Evolutionary conservation across 805 yeast species (phyloP).

Genomic region (Nakazawaea laoshanensis): DNA sequence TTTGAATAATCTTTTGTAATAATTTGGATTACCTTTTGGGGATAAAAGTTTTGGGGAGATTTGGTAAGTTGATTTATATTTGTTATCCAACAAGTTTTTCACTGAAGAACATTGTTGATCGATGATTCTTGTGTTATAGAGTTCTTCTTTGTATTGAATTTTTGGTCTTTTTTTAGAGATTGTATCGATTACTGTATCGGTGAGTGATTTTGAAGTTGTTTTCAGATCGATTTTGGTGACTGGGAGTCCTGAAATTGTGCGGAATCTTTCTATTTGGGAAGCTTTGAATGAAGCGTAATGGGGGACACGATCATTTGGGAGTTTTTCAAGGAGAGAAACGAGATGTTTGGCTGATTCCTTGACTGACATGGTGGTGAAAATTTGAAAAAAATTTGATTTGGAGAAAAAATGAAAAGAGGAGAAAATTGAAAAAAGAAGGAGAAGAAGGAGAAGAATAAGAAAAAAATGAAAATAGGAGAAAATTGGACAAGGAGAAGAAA

Average conservation of each 20-base stretch:
- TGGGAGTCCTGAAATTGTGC: conserved; percentile 40
- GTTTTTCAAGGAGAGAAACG: conserved; percentile 46
- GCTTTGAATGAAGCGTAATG: conserved; percentile 67
- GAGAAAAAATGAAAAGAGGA: too few relatives aligned
- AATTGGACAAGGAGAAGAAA: too few relatives aligned
- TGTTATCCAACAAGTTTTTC: conserved; percentile 47
- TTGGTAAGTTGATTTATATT: conserved; percentile 54
- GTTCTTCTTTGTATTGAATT: conserved; percentile 36
- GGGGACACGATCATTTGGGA: conserved; percentile 62
- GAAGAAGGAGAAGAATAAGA: too few relatives aligned
- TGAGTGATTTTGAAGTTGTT: conserved; percentile 20
- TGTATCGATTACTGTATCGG: conserved; percentile 5
- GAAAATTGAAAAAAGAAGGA: too few relatives aligned
- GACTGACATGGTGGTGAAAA: conserved; percentile 19
- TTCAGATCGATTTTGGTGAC: conserved; percentile 28
- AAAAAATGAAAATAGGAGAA: too few relatives aligned
- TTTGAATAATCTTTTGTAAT: conserved; percentile 60
- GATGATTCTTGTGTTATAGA: conserved; percentile 38
- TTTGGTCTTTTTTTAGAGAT: conserved; percentile 17
- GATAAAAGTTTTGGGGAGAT: conserved; percentile 55
- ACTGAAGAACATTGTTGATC: conserved; percentile 50
- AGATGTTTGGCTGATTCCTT: conserved; percentile 50
- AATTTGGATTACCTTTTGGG: conserved; percentile 83
- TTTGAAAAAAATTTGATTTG: too few relatives aligned
- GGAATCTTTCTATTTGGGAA: conserved; percentile 50